Conservation (phyloP, 306 rosid genomes). For the Rubus idaeus region DNA sequence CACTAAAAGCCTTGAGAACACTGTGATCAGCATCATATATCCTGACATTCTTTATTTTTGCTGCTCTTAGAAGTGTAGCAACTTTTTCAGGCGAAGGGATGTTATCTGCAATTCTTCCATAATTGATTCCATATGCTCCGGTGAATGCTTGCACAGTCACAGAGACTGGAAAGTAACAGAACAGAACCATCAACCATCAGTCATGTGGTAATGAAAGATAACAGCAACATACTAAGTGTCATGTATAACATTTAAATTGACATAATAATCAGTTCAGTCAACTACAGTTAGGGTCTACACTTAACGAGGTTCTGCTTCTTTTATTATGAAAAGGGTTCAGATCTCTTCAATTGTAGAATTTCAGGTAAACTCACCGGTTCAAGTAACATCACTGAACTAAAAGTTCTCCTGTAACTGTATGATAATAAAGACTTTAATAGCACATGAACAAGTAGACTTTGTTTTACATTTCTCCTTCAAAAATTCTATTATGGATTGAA, state of each 20-base stretch:
- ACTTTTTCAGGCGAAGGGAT: slow-evolving; percentile 89
- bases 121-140: slow-evolving; percentile 90
- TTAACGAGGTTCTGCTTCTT: background rate
- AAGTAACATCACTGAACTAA: background rate
- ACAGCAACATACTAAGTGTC: slow-evolving; percentile 3
- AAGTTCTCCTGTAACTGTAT: background rate
- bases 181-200: slow-evolving; percentile 30
- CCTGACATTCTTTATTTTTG: slow-evolving; percentile 78
- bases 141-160: slow-evolving; percentile 67
- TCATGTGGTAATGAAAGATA: background rate
- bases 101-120: slow-evolving; percentile 87
- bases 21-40: slow-evolving; percentile 84
- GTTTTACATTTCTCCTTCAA: background rate
- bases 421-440: background rate
- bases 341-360: background rate
- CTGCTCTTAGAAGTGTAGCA: slow-evolving; percentile 80
- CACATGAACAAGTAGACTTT: background rate
- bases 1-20: slow-evolving; percentile 82
- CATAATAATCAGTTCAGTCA: slow-evolving; percentile 1
- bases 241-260: background rate
- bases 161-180: slow-evolving; percentile 40
- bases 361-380: background rate
- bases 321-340: background rate
- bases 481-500: background rate
- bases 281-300: background rate